These are phyloP conservation scores for Papiliotrema nemorosa DNA, from an alignment of 1,284 basidiomycete species.

Conservation along the genomic window DNA sequence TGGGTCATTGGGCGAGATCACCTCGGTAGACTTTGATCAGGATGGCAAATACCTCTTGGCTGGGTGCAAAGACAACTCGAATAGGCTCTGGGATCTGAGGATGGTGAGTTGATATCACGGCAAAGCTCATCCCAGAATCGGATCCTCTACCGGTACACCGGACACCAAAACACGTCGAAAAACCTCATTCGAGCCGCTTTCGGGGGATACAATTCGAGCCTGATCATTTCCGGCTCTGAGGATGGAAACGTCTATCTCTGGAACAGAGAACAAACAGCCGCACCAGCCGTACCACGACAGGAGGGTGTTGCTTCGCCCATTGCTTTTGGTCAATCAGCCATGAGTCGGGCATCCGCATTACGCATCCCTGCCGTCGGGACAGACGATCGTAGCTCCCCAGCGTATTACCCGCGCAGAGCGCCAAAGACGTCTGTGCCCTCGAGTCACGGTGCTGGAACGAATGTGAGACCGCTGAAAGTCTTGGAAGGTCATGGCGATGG, in stretches of 20 bases:
- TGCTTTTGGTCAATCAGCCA: background rate
- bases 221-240: slow-evolving; percentile 52
- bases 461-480: slow-evolving; percentile 30
- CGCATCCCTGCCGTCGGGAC: background rate
- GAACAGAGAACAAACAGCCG: slow-evolving; percentile 30
- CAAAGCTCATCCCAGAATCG: slow-evolving; percentile 29
- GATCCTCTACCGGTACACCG: slow-evolving; percentile 51
- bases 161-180: slow-evolving; percentile 54
- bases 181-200: slow-evolving; percentile 53
- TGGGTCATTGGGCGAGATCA: slow-evolving; percentile 53
- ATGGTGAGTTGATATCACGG: slow-evolving; percentile 35
- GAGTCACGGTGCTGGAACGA: slow-evolving; percentile 2
- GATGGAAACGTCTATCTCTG: slow-evolving; percentile 46
- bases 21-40: slow-evolving; percentile 52
- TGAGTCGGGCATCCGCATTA: background rate
- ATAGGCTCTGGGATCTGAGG: slow-evolving; percentile 46
- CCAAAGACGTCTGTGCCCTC: background rate
- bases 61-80: slow-evolving; percentile 53
- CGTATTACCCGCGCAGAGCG: slow-evolving; percentile 31
- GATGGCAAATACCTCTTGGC: slow-evolving; percentile 51
- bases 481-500: slow-evolving; percentile 36
- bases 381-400: slow-evolving; percentile 14
- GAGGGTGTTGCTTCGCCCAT: slow-evolving; percentile 1
- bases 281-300: background rate
- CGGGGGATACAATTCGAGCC: slow-evolving; percentile 37